Evolutionary conservation across 208 protist genomes (phyloP).

Genomic region (Blastocrithidia nonstop): DNA sequence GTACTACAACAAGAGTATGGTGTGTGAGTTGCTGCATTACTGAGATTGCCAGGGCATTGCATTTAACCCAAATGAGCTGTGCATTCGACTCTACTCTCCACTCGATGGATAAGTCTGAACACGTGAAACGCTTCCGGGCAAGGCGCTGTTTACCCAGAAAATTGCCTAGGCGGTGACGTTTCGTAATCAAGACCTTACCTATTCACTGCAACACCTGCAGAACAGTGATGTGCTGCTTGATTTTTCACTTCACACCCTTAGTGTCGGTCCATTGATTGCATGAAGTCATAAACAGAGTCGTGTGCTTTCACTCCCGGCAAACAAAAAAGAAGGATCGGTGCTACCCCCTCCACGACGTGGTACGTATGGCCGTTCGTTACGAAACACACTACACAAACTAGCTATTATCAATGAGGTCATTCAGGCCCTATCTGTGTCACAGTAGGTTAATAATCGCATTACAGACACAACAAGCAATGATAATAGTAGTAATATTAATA

Average conservation of each 20-base stretch:
- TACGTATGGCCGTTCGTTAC: conserved; percentile 15
- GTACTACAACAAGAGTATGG: conserved; percentile 39
- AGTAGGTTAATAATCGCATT: no score
- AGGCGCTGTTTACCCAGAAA: conserved; percentile 11
- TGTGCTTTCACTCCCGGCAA: conserved; percentile 27
- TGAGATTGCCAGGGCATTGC: conserved; percentile 27
- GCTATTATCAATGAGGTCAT: conserved; percentile 42
- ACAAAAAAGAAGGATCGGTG: conserved; percentile 16
- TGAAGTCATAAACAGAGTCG: conserved; percentile 35
- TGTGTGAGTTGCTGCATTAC: conserved; percentile 28
- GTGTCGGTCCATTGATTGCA: conserved; percentile 36
- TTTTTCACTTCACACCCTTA: conserved; percentile 28
- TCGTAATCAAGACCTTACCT: conserved; percentile 44
- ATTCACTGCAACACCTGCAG: conserved; percentile 37
- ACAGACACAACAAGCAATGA: no score
- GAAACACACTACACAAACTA: conserved; percentile 27
- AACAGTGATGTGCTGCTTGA: conserved; percentile 49
- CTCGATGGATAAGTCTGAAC: conserved; percentile 42
- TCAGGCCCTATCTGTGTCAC: no score
- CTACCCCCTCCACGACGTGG: conserved; percentile 40
- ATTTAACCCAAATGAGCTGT: conserved; percentile 22
- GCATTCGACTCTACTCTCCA: conserved; percentile 47
- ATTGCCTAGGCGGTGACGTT: conserved; percentile 44
- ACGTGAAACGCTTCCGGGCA: conserved; percentile 1
- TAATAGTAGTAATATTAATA: no score